Evolutionary conservation across 164 flowering plant species (phyloP).

Genomic region (Chimonanthus praecox): DNA sequence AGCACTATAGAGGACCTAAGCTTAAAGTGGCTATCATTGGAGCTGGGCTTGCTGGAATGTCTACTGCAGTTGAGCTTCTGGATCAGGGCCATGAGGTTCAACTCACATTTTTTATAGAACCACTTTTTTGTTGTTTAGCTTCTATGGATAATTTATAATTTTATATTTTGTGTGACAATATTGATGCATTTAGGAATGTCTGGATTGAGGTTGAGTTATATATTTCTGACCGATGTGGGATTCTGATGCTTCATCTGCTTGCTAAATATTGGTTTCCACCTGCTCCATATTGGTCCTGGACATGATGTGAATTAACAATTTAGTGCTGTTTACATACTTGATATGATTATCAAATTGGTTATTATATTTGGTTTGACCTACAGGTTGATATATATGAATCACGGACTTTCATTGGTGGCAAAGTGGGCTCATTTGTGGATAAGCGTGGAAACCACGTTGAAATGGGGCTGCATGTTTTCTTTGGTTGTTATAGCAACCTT

Average conservation of each 20-base stretch:
- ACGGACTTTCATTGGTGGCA: conserved; percentile 89
- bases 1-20: conserved; percentile 87
- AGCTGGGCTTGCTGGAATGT: conserved; percentile 99
- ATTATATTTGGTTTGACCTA: conserved; percentile 12
- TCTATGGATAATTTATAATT: no score
- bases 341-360: conserved; percentile 2
- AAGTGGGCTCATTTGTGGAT: conserved; percentile 96
- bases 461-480: conserved; percentile 98
- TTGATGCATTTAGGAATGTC: background rate
- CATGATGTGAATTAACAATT: no score
- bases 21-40: conserved; percentile 97
- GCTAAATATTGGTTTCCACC: background rate
- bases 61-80: conserved; percentile 97
- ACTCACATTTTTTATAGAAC: background rate
- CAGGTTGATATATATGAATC: conserved; percentile 98
- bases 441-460: conserved; percentile 89
- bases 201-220: background rate
- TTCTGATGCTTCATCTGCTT: no score
- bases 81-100: conserved; percentile 99
- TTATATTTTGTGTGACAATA: no score
- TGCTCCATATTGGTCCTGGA: no score
- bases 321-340: background rate
- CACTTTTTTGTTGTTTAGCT: no score
- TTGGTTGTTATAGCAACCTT: conserved; percentile 95
- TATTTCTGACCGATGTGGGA: no score